Evolutionary conservation across 495 filamentous ascomycete species (phyloP), one percentile per base, ranked within the genome.

Genomic region (Beverwykella pulmonaria): DNA sequence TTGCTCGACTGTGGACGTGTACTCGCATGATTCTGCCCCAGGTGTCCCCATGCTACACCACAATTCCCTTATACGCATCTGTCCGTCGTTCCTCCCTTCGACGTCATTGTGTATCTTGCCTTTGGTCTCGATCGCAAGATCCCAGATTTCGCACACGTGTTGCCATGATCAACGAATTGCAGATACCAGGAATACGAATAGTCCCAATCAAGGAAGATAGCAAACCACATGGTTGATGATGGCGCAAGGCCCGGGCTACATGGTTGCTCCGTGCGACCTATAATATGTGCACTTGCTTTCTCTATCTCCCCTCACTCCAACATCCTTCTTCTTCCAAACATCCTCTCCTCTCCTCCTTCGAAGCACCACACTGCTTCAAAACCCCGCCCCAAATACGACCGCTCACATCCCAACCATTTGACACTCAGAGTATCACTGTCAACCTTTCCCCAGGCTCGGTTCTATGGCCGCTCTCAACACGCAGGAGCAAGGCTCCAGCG

Each of bases 141-240:
- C 63, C 63, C 19, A 34, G 63, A 53, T 20, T 1, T 10, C 25
- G 32, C 50, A 29, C 26, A 54, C 62, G 23, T 41, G 63, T 41
- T 54, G 55, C 30, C 55, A 14, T 15, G 56, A 60, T 60, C 63
- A 61, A 61, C 63, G 63, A 66, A 66, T 66, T 20, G 22, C 46
- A 7, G 54, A 10, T 66, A 1, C 6, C 30, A 12, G 55, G 9
- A 59, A 8, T 39, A 15, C 54, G 52, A 41, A 6, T n/a, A 29
- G 4, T n/a, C 10, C 15, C n/a, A 20, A 27, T 29, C 14, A 53
- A 30, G 30, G 20, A 15, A 15, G 2, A 19, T 29, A 22, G 47
- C 8, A 32, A 15, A 20, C 17, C 6, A 54, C 32, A 19, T 62
- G 29, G 48, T 22, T 14, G 49, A 54, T 39, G 47, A 26, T 14